Conservation (phyloP, 495 filamentous ascomycete genomes). For the Daldinia loculata region DNA sequence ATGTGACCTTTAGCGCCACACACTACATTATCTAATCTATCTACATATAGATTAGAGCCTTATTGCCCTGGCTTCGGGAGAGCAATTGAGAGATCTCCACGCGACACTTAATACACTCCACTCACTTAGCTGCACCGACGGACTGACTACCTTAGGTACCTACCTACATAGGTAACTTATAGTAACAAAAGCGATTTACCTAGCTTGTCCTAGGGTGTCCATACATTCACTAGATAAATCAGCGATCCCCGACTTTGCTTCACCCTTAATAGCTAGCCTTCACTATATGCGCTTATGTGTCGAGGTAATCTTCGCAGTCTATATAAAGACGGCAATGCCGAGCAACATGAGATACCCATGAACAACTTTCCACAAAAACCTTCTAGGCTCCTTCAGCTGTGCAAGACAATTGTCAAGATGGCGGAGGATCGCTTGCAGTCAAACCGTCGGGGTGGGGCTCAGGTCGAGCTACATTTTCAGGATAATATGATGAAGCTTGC, state of each 20-base stretch:
- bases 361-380: slow-evolving; percentile 11
- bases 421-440: too few relatives aligned
- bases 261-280: neutral
- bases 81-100: too few relatives aligned
- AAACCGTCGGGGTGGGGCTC: neutral
- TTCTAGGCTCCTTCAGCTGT: slow-evolving; percentile 4
- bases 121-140: too few relatives aligned
- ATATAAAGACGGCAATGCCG: slow-evolving; percentile 32
- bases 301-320: slow-evolving; percentile 33
- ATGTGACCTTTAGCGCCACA: too few relatives aligned
- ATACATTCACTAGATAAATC: too few relatives aligned
- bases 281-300: neutral
- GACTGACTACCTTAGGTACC: too few relatives aligned
- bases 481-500: slow-evolving; percentile 32
- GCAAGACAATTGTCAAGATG: slow-evolving; percentile 29
- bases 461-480: slow-evolving; percentile 34
- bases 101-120: too few relatives aligned
- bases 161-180: too few relatives aligned
- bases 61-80: too few relatives aligned
- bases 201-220: neutral
- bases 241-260: too few relatives aligned
- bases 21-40: too few relatives aligned
- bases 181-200: neutral
- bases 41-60: too few relatives aligned
- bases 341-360: slow-evolving; percentile 25